phyloP scores from a whole-genome alignment of 805 yeast genomes.

The Starmerella stigmatis region DNA sequence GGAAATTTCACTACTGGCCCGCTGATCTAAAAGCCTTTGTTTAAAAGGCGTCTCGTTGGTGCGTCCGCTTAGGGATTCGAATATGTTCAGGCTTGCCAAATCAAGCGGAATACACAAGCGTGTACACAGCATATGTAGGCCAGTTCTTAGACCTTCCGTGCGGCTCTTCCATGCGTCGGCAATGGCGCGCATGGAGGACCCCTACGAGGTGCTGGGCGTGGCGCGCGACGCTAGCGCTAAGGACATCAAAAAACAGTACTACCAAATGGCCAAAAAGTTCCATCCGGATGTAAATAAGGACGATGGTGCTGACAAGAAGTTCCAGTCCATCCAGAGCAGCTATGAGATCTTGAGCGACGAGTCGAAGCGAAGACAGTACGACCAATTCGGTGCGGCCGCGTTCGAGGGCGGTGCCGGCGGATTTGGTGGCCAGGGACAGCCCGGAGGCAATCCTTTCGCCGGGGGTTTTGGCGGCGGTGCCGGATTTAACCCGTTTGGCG shows the following conservation, averaged over 20 bases:
- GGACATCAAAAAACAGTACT: conserved; percentile 92
- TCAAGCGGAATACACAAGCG: background rate
- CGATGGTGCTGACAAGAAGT: conserved; percentile 71
- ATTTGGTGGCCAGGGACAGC: conserved; percentile 32
- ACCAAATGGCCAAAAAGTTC: conserved; percentile 80
- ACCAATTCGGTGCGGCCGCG: conserved; percentile 82
- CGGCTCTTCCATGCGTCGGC: conserved; percentile 18
- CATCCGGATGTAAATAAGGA: conserved; percentile 97
- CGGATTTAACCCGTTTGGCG: conserved; percentile 31
- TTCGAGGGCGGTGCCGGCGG: conserved; percentile 48
- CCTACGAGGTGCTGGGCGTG: conserved; percentile 77
- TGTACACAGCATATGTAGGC: conserved; percentile 1
- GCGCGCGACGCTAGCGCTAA: conserved; percentile 55
- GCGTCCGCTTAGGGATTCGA: background rate
- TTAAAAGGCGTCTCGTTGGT: too few species aligned
- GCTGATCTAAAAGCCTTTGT: background rate
- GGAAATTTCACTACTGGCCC: conserved; percentile 6
- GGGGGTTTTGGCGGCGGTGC: conserved; percentile 35
- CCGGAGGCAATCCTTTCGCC: conserved; percentile 37
- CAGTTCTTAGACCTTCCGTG: conserved; percentile 1
- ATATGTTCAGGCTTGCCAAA: background rate
- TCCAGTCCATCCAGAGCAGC: conserved; percentile 88
- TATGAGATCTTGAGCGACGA: conserved; percentile 85
- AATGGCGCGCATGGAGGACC: conserved; percentile 42
- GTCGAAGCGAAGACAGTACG: conserved; percentile 76